Base-by-base conservation (phyloP, 108 stramenopile genomes). In the Schizochytrium sp. region DNA sequence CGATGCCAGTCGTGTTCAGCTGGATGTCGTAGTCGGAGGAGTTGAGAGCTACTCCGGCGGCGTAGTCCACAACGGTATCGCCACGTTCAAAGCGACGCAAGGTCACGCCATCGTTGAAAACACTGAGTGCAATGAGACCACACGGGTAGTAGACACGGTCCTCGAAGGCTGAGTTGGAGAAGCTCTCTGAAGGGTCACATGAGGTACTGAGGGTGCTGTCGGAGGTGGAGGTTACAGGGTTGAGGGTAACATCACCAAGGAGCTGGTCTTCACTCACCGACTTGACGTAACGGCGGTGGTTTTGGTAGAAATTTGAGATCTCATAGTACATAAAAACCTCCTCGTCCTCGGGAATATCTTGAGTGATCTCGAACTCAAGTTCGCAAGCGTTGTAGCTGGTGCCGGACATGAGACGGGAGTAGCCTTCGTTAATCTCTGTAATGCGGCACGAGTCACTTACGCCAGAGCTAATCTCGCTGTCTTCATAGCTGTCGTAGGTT, bases 261-360 rank as follows among this genome's bases (percentile, higher is more conserved):
- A 94, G 92, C 91, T 94, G 94, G 12, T 72, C 28, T 17, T 93
- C 93, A 64, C 64, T 61, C 72, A 95, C 87, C 56, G 96, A 96
- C 59, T 90, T 94, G 3, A 92, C 92, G 89, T 97, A 99, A 72
- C 91, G 90, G 46, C 98, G 92, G 92, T 98, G 98, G 90, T 99
- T 99, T 93, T 99, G 99, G 92, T 98, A 97, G 90, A 98, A 99
- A 90, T 98, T 98, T 72, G 94, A 92, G 38, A 99, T 88, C 91
- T 98, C 95, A 89, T 99, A 99, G 91, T 99, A 95, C 17, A 99
- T 94, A 90, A 97, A 91, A 7, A 99, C 92, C 10, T 98, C 98
- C 41, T 96, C 96, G 4, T 94, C 64, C 97, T 92, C 92, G 46
- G 92, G 42, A 56, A 98, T 95, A 57, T 96, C 94, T 53, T 91